Evolutionary conservation across 805 yeast species (phyloP), one percentile per base, ranked within the genome.

Genomic region (Hanseniaspora valbyensis): DNA sequence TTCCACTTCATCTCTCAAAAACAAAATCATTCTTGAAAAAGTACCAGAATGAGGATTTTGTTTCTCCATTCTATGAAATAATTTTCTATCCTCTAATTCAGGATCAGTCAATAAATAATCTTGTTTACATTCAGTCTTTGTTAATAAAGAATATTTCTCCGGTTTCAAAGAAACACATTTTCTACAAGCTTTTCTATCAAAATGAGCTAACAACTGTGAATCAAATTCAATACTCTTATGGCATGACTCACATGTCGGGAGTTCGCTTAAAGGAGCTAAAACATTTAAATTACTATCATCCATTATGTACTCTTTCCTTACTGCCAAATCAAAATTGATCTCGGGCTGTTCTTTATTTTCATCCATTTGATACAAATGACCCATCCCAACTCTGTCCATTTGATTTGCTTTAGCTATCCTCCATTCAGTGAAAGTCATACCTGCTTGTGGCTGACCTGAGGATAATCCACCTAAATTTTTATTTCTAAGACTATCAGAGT

Each of bases 51-150:
- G 95, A 0, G 99, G 99, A 61, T 92, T 92, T 2, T 95, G 87
- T 58, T 89, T 85, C 55, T 88, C 95, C 54, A 90, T 68, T 54
- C 92, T 76, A 10, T 82, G 82, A 53, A 92, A 69, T 22, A 89
- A 65, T 1, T 64, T 69, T 5, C 65, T 66, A 62, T 92, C 98
- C 48, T 76, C 73, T 39, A 92, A 71, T 62, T 92, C 98, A 0
- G 96, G 92, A 44, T 92, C 98, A 0, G 99, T 92, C 26, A 92
- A 64, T 38, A 92, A 74, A 63, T 92, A 92, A 66, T 92, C 99
- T 57, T 84, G 90, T 37, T 80, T 76, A 64, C 96, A 88, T 66
- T 92, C 99, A 0, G 99, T 92, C 66, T 92, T 92, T 7, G 99
- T 92, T 46, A 92, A 66, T 19, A 92, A 65, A 0, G 97, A 77